Conservation (phyloP, 345 rosid genomes). For the Noccaea bulbosa region DNA sequence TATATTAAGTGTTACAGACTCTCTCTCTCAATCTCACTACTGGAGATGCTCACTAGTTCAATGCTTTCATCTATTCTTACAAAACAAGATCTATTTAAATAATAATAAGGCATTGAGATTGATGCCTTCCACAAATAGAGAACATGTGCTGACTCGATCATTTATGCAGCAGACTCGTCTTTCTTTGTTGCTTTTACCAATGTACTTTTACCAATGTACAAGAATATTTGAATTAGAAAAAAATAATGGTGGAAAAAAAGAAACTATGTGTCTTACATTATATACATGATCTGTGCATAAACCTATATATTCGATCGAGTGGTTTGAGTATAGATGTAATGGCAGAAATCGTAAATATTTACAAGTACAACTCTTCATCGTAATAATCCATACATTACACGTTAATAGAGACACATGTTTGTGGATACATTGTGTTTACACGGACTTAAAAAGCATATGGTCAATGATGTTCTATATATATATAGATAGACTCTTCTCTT, state of each 20-base stretch:
- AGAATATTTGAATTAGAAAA: not conserved
- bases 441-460: conserved; percentile 3
- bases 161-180: conserved; percentile 43
- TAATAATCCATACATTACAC: conserved; percentile 41
- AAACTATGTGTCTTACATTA: not conserved
- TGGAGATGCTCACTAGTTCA: too few species aligned
- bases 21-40: too few species aligned
- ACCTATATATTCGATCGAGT: conserved; percentile 1
- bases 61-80: too few species aligned
- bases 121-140: conserved; percentile 34
- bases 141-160: conserved; percentile 56
- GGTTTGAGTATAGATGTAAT: conserved; percentile 28
- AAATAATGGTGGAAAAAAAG: not conserved
- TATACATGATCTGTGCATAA: not conserved
- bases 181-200: conserved; percentile 17
- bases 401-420: conserved; percentile 45
- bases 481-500: conserved; percentile 13
- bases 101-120: conserved; percentile 33
- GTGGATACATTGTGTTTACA: conserved; percentile 22
- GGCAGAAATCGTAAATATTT: conserved; percentile 35
- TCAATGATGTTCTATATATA: conserved; percentile 19
- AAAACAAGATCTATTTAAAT: too few species aligned
- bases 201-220: conserved; percentile 30
- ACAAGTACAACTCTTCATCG: conserved; percentile 32
- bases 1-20: too few species aligned